Evolutionary conservation across 23 red algal genomes (phyloP).

Genomic region (Gracilaria caudata): DNA sequence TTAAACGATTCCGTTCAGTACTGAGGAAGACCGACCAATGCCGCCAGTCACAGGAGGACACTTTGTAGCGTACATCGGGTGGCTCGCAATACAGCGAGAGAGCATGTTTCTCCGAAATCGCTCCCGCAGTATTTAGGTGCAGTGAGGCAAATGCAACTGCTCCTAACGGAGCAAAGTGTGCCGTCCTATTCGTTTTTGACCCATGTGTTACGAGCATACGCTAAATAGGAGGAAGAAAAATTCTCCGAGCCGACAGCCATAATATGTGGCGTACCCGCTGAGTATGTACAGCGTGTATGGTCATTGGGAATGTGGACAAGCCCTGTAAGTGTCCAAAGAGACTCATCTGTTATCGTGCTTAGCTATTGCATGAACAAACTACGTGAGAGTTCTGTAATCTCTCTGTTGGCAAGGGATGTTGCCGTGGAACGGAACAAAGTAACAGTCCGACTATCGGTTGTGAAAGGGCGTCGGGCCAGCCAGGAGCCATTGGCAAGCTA

Average conservation of each 20-base stretch:
- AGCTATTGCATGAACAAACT: conserved; percentile 10
- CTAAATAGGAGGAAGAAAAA: conserved; percentile 10
- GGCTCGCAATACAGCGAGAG: too few species aligned
- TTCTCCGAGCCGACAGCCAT: conserved; percentile 1
- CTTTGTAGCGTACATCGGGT: too few species aligned
- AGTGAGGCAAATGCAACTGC: conserved; percentile 10
- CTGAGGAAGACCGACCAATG: too few species aligned
- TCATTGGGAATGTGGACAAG: not conserved
- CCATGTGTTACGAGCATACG: conserved; percentile 22
- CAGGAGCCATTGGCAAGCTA: conserved; percentile 4
- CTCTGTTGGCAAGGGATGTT: not conserved
- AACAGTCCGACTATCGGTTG: not conserved
- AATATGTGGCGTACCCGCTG: conserved; percentile 10
- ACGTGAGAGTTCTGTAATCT: conserved; percentile 10
- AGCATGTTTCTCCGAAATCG: too few species aligned
- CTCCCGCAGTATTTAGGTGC: conserved; percentile 13
- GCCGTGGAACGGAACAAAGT: not conserved
- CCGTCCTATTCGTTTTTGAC: conserved; percentile 2
- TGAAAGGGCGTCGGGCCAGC: not conserved
- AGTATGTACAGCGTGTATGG: conserved; percentile 5
- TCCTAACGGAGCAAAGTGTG: not conserved
- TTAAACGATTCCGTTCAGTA: too few species aligned
- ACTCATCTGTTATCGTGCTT: not conserved
- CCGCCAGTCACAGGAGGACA: too few species aligned
- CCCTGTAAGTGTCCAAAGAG: not conserved